Conservation (phyloP, 1,284 basidiomycete species). For the Ceratobasidium sp. region DNA sequence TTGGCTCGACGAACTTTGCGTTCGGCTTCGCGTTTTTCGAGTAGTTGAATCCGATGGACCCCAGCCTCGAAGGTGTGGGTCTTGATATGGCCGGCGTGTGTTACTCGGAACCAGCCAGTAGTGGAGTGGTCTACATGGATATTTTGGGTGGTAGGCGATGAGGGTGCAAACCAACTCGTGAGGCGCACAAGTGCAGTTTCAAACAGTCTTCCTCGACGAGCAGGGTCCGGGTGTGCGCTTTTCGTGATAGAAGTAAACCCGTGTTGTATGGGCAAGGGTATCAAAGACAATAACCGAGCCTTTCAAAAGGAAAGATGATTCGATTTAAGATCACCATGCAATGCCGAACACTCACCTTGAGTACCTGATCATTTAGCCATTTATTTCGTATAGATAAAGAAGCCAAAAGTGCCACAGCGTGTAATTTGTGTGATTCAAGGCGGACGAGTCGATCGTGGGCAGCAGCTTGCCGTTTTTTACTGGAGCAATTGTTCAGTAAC, state of each 20-base stretch:
- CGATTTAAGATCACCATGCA: constrained; percentile 29
- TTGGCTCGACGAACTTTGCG: constrained; percentile 37
- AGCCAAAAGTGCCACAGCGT: constrained; percentile 78
- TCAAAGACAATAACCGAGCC: constrained; percentile 83
- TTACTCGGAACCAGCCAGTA: constrained; percentile 65
- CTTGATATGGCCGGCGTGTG: constrained; percentile 48
- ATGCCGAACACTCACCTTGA: constrained; percentile 65
- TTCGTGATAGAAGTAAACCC: constrained; percentile 80
- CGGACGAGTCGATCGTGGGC: constrained; percentile 69
- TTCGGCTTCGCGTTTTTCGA: constrained; percentile 32
- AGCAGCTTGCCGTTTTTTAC: constrained; percentile 37
- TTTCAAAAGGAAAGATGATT: constrained; percentile 52
- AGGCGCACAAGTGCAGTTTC: constrained; percentile 77
- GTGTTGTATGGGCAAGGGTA: constrained; percentile 77
- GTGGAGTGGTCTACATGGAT: constrained; percentile 55
- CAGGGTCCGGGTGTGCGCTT: constrained; percentile 77
- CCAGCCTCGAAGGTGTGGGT: constrained; percentile 36
- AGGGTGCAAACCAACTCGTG: constrained; percentile 66
- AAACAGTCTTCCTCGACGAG: constrained; percentile 81
- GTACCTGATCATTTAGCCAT: constrained; percentile 80
- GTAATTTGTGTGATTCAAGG: constrained; percentile 83
- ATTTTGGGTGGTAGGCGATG: constrained; percentile 31
- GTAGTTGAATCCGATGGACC: constrained; percentile 38
- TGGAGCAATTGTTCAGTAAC: background rate
- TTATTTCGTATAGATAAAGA: constrained; percentile 79